Conservation (phyloP, 2,329 filamentous ascomycete genomes). For the Emericellopsis cladophorae region DNA sequence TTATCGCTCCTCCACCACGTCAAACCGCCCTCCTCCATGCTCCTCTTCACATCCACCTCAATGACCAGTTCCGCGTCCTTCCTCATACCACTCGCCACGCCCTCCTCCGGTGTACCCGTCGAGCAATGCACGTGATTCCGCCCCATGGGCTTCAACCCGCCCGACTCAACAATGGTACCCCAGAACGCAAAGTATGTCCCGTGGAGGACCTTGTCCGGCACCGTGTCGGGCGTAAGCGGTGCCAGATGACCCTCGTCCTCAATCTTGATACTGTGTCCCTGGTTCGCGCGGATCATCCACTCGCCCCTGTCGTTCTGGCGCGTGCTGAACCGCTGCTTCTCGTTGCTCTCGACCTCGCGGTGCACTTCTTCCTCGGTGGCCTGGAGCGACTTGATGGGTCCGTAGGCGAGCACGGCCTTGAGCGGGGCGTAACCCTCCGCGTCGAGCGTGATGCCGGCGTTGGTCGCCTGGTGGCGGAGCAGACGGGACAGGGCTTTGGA, state of each 20-base stretch:
- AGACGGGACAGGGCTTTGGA: conserved; percentile 42
- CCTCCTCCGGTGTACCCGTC: conserved; percentile 49
- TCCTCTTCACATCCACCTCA: conserved; percentile 58
- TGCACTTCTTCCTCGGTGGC: conserved; percentile 66
- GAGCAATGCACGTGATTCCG: conserved; percentile 88
- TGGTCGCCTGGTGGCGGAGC: conserved; percentile 42
- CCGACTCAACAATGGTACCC: conserved; percentile 58
- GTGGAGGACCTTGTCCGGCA: conserved; percentile 64
- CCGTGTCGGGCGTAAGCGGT: conserved; percentile 49
- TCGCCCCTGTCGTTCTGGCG: conserved; percentile 38
- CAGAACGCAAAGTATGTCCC: conserved; percentile 81
- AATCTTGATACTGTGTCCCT: conserved; percentile 77
- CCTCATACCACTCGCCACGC: conserved; percentile 71
- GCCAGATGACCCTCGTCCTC: conserved; percentile 59
- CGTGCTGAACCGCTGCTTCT: conserved; percentile 77
- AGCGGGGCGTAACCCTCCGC: conserved; percentile 45
- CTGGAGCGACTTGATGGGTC: conserved; percentile 51
- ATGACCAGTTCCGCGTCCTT: conserved; percentile 64
- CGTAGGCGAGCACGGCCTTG: conserved; percentile 42
- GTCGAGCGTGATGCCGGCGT: conserved; percentile 44
- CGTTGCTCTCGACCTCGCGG: conserved; percentile 56
- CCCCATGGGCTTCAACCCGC: conserved; percentile 70
- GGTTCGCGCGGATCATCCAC: conserved; percentile 88
- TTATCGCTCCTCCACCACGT: conserved; percentile 74
- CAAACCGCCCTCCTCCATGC: conserved; percentile 45